Evolutionary conservation across 2,329 filamentous ascomycete genomes (phyloP).

Genomic region (Claviceps cyperi): DNA sequence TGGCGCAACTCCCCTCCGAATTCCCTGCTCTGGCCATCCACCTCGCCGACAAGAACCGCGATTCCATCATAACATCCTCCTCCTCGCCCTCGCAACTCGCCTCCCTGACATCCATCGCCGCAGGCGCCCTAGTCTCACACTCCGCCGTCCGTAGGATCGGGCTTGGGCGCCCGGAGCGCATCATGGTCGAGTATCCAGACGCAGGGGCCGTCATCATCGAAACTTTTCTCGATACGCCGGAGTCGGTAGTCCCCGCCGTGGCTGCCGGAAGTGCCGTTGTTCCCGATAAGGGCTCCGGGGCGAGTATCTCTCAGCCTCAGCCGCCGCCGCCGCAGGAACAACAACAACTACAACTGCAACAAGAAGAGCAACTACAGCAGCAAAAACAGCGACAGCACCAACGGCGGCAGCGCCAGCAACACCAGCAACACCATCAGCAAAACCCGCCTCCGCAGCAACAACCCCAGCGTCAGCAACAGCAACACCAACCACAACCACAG

Average conservation of each 20-base stretch:
- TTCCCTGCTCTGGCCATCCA: conserved; percentile 39
- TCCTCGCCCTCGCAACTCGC: conserved; percentile 28
- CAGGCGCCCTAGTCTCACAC: conserved; percentile 37
- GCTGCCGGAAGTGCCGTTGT: conserved; percentile 2
- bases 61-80: conserved; percentile 42
- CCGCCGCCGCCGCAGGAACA: neutral
- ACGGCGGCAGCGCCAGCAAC: neutral
- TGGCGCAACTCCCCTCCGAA: conserved; percentile 28
- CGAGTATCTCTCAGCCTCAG: too few species aligned
- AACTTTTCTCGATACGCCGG: conserved; percentile 30
- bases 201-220: conserved; percentile 28
- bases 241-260: conserved; percentile 6
- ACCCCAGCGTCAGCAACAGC: neutral
- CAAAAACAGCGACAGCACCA: neutral
- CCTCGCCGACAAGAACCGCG: conserved; percentile 41
- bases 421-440: neutral
- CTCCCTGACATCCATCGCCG: conserved; percentile 37
- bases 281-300: neutral
- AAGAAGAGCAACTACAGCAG: too few species aligned
- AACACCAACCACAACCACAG: conserved; percentile 1
- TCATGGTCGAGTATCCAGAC: conserved; percentile 42
- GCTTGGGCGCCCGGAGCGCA: conserved; percentile 38
- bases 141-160: conserved; percentile 37
- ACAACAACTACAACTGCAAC: too few species aligned
- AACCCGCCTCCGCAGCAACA: neutral